Base-by-base conservation (phyloP, 306 rosid species). In the Neltuma alba region DNA sequence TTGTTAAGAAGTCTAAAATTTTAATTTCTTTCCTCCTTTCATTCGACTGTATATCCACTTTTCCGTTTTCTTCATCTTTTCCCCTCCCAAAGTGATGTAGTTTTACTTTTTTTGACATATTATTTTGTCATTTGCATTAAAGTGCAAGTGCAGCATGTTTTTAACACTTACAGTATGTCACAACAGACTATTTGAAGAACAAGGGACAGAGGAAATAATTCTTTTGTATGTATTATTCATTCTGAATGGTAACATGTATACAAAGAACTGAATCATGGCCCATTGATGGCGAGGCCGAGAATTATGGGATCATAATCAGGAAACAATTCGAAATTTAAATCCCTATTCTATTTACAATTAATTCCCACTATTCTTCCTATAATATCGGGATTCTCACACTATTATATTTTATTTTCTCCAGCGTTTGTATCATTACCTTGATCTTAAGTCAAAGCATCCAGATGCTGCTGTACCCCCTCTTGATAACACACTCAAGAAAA, bases 391-490 rank as follows among this genome's bases (percentile, higher is more conserved):
- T n/a, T n/a, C n/a, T n/a, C n/a, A n/a, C n/a, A n/a, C n/a, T n/a
- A n/a, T n/a, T n/a, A n/a, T n/a, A 40, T 9, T 47, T 0, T 3
- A 25, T 67, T n/a, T 84, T 73, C 80, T 82, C 74, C 92, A 94
- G 98, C 96, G 96, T 40, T 94, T 94, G 50, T 92, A 85, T 73
- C 88, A 79, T 40, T 61, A 42, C 84, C 88, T 92, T 16, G 96
- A 94, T 83, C 77, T 92, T 85, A 92, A 91, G 72, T 92, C 96
- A n/a, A 89, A 91, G 89, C 84, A 88, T 62, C 89, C 93, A 30
- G 94, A 92, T 80, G 86, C 88, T 6, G 80, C 88, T 13, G 94
- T 94, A 52, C 96, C 97, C 80, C 94, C 92, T 18, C 83, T 94
- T 23, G 96, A 94, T 80, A 88, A 79, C 76, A 86, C 94, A 2